Conservation (phyloP, 805 yeast species). For the Saturnispora kantuleensis region DNA sequence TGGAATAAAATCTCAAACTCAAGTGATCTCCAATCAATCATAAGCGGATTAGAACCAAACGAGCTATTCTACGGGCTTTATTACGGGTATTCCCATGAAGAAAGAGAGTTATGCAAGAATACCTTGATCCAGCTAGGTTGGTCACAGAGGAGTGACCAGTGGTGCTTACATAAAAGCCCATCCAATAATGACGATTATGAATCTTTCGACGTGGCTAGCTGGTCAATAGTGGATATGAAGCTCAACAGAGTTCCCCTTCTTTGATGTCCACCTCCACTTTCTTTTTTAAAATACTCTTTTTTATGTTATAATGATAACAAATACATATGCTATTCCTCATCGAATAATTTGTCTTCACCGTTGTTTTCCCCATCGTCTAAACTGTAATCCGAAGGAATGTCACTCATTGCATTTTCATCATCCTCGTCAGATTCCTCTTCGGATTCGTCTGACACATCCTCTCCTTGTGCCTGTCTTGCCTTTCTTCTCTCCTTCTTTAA, state of each 20-base stretch:
- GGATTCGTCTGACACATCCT: conserved; percentile 25
- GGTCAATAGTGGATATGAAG: conserved; percentile 33
- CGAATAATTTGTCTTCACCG: conserved; percentile 19
- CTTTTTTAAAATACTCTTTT: background rate
- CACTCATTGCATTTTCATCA: conserved; percentile 17
- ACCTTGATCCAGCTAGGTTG: conserved; percentile 30
- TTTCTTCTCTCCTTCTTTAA: conserved; percentile 61
- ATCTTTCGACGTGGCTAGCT: conserved; percentile 33
- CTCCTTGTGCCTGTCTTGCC: conserved; percentile 28
- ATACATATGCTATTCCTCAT: conserved; percentile 14
- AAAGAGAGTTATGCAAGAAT: conserved; percentile 29
- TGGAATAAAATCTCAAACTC: conserved; percentile 24
- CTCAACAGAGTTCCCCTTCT: background rate
- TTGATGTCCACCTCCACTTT: background rate
- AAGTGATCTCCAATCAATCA: conserved; percentile 18
- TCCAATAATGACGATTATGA: conserved; percentile 33
- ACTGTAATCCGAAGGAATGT: conserved; percentile 15
- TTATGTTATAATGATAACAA: background rate
- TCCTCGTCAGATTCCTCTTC: conserved; percentile 22
- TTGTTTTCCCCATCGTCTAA: conserved; percentile 17
- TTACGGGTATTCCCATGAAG: conserved; percentile 33
- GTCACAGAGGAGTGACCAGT: conserved; percentile 23
- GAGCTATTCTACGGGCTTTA: conserved; percentile 37
- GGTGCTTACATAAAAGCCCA: conserved; percentile 32
- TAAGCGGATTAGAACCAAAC: conserved; percentile 24